Conservation (phyloP, 139 green algal species). For the Dunaliella sp. region DNA sequence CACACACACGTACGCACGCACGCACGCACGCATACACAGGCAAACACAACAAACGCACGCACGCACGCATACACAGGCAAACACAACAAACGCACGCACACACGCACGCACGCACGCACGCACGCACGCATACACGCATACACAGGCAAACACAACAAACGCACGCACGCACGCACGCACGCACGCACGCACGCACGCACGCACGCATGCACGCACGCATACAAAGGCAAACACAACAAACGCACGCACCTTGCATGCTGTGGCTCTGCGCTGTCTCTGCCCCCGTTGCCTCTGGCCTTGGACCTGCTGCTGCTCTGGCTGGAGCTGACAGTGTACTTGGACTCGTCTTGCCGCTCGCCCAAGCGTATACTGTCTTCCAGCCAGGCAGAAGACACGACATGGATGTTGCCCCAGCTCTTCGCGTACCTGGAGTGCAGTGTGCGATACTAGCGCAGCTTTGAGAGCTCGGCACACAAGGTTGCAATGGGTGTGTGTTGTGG, state of each 20-base stretch:
- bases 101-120: too few relatives aligned
- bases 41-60: too few relatives aligned
- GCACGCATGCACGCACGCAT: not conserved
- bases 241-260: not conserved
- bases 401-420: not conserved
- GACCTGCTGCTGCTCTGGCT: not conserved
- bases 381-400: not conserved
- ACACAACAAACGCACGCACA: too few relatives aligned
- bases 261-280: not conserved
- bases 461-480: too few relatives aligned
- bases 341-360: not conserved
- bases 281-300: not conserved
- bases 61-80: too few relatives aligned
- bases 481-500: too few relatives aligned
- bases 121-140: not conserved
- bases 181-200: not conserved
- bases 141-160: not conserved
- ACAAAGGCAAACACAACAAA: not conserved
- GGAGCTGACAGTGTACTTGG: not conserved
- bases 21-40: too few relatives aligned
- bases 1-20: too few relatives aligned
- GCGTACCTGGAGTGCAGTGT: conserved; percentile 10
- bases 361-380: not conserved
- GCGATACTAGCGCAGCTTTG: too few relatives aligned
- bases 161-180: not conserved